Evolutionary conservation across 2,329 filamentous ascomycete species (phyloP).

Genomic region (Neopestalotiopsis sp.): DNA sequence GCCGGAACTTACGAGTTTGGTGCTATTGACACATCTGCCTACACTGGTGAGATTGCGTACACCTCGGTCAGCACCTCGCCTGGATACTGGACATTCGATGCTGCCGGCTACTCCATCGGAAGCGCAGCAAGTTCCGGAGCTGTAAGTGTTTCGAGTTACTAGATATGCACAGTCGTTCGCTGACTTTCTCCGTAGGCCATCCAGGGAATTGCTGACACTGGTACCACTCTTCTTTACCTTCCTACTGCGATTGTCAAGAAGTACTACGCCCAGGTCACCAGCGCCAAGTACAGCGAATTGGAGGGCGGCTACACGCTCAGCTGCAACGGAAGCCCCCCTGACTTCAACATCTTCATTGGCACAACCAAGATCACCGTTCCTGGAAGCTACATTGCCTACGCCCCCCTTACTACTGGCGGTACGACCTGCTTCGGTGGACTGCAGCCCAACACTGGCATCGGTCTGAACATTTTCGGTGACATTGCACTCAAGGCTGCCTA

Average conservation of each 20-base stretch:
- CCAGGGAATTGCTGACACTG: constrained; percentile 60
- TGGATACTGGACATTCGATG: constrained; percentile 69
- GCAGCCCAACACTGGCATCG: constrained; percentile 20
- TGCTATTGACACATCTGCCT: constrained; percentile 60
- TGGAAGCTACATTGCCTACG: constrained; percentile 11
- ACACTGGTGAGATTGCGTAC: constrained; percentile 64
- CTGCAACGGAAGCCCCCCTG: constrained; percentile 56
- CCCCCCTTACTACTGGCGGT: constrained; percentile 7
- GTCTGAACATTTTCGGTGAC: constrained; percentile 22
- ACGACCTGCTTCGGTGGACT: constrained; percentile 17
- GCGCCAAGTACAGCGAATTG: constrained; percentile 47
- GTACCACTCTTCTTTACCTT: constrained; percentile 67
- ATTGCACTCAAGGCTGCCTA: constrained; percentile 23
- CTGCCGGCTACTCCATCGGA: constrained; percentile 61
- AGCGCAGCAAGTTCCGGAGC: constrained; percentile 19
- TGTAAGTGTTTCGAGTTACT: neutral
- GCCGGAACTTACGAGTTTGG: constrained; percentile 44
- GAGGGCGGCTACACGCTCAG: constrained; percentile 63
- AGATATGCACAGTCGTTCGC: too few relatives aligned
- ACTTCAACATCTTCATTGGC: constrained; percentile 36
- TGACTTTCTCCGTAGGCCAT: neutral
- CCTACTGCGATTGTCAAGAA: constrained; percentile 53
- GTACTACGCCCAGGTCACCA: constrained; percentile 63
- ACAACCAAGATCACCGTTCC: constrained; percentile 14
- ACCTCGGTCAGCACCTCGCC: constrained; percentile 57